These are phyloP conservation scores for Colletotrichum aenigma DNA, from an alignment of 2,329 filamentous ascomycete species.

Conservation along the genomic window DNA sequence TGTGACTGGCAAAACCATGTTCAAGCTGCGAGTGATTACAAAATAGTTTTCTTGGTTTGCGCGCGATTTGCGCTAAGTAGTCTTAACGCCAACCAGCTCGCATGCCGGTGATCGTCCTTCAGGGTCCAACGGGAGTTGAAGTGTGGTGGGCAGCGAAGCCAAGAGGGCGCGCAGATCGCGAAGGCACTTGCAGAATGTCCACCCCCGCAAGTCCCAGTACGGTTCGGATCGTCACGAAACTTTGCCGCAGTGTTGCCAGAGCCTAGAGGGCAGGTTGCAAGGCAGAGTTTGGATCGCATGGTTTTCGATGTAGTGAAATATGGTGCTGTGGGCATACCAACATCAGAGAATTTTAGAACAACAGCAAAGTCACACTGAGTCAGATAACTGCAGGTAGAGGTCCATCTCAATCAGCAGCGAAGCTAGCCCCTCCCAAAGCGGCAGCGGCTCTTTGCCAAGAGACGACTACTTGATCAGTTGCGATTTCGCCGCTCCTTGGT, in stretches of 20 bases:
- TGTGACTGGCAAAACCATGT: neutral
- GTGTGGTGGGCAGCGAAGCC: neutral
- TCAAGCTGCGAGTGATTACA: neutral
- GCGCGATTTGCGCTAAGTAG: neutral
- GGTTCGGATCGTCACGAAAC: conserved; percentile 4
- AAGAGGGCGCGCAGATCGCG: conserved; percentile 11
- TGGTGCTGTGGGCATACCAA: neutral
- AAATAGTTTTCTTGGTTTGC: neutral
- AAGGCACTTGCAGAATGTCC: conserved; percentile 12
- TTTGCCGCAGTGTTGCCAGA: conserved; percentile 10
- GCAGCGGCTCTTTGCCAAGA: conserved; percentile 11
- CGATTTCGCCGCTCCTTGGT: neutral
- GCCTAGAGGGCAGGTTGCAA: neutral
- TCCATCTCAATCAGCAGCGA: neutral
- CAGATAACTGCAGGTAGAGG: neutral
- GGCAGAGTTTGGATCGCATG: neutral
- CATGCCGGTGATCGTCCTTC: conserved; percentile 9
- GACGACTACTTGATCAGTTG: neutral
- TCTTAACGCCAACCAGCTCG: neutral
- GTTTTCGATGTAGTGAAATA: neutral
- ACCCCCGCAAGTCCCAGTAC: conserved; percentile 9
- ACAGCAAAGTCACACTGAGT: neutral
- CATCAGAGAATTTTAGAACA: neutral
- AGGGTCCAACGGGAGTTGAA: conserved; percentile 8
- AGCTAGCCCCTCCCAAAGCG: neutral